Conservation (phyloP, 2,329 filamentous ascomycete species). For the Pseudonectria buxi region DNA sequence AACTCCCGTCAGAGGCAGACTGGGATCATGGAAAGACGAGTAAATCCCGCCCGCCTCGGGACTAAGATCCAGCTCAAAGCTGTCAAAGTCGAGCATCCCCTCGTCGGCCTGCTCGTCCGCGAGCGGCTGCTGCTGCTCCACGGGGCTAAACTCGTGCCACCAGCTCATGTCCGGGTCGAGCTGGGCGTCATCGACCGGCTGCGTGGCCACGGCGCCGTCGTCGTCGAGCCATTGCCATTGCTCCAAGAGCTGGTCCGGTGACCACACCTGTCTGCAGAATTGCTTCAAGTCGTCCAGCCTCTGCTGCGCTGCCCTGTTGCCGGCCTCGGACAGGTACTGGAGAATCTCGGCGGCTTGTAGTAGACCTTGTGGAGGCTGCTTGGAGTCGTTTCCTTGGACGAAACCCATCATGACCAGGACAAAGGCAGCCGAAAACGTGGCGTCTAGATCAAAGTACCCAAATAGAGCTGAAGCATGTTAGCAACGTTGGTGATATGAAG, state of each 20-base stretch:
- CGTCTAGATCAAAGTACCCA: conserved; percentile 23
- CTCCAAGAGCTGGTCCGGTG: conserved; percentile 12
- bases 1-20: conserved; percentile 22
- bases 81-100: conserved; percentile 10
- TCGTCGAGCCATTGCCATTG: conserved; percentile 16
- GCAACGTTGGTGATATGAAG: fast-evolving
- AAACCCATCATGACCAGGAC: conserved; percentile 23
- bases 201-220: background rate
- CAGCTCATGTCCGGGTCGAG: no score
- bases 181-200: background rate
- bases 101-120: conserved; percentile 4
- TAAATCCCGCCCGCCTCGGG: conserved; percentile 21
- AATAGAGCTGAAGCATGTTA: conserved; percentile 12
- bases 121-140: background rate
- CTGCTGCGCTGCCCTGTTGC: conserved; percentile 19
- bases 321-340: conserved; percentile 16
- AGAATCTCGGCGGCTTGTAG: conserved; percentile 16
- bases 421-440: conserved; percentile 23
- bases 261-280: conserved; percentile 22
- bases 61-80: conserved; percentile 17
- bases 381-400: conserved; percentile 13
- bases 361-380: conserved; percentile 19
- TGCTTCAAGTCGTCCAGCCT: conserved; percentile 19
- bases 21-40: conserved; percentile 22
- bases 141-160: background rate